phyloP scores from a whole-genome alignment of 106 monocot species.

The Ottelia alismoides region DNA sequence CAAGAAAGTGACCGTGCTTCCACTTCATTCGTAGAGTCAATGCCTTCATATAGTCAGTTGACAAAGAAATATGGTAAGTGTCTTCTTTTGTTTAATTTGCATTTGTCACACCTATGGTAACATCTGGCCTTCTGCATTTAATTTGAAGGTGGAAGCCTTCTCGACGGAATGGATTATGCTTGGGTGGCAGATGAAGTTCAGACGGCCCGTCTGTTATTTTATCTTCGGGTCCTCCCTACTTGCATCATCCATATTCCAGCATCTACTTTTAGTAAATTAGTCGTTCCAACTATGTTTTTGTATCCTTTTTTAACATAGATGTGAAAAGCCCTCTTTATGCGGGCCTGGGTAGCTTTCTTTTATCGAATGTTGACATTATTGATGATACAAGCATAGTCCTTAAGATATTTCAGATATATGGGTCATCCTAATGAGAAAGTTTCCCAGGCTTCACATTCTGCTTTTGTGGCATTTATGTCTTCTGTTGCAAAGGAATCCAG shows the following conservation, averaged over 20 bases:
- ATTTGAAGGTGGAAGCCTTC: background rate
- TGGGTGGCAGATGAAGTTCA: constrained; percentile 89
- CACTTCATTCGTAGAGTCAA: constrained; percentile 43
- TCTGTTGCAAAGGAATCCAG: constrained; percentile 60
- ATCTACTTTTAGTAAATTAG: constrained; percentile 36
- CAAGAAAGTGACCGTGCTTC: constrained; percentile 40
- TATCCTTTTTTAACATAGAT: constrained; percentile 96
- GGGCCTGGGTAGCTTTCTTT: too few relatives aligned
- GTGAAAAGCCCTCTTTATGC: too few relatives aligned
- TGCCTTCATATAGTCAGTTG: constrained; percentile 73
- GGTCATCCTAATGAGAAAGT: constrained; percentile 85
- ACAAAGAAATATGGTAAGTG: constrained; percentile 52
- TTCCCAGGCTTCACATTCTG: constrained; percentile 81
- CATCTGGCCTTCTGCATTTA: background rate
- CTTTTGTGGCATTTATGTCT: constrained; percentile 73
- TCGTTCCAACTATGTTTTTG: constrained; percentile 82
- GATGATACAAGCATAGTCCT: too few relatives aligned
- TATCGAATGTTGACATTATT: too few relatives aligned
- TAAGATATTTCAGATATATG: constrained; percentile 87
- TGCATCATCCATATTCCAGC: constrained; percentile 48
- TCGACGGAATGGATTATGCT: constrained; percentile 33
- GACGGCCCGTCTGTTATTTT: constrained; percentile 80
- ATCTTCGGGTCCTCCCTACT: constrained; percentile 73
- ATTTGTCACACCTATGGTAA: too few relatives aligned
- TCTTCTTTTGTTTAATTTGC: too few relatives aligned